Conservation (phyloP, 495 filamentous ascomycete species). For the Penicillium lagena region DNA sequence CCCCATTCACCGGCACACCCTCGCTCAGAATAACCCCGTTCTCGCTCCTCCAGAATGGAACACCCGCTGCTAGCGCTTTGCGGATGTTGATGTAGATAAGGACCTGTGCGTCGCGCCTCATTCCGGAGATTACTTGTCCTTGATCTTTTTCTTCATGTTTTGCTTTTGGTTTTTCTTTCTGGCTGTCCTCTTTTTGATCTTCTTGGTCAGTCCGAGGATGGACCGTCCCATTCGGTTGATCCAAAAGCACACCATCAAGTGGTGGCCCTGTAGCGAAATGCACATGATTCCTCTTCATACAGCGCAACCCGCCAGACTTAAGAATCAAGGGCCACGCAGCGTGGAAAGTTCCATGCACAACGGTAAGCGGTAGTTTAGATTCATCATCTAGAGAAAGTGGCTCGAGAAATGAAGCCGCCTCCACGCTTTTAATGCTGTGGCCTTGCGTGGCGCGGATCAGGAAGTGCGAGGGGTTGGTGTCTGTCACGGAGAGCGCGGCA, state of each 20-base stretch:
- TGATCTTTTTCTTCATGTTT: not conserved
- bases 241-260: slow-evolving; percentile 20
- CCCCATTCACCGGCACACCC: slow-evolving; percentile 22
- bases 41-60: slow-evolving; percentile 79
- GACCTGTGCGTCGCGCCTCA: slow-evolving; percentile 72
- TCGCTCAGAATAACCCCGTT: slow-evolving; percentile 68
- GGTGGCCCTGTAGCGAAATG: slow-evolving; percentile 75
- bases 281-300: slow-evolving; percentile 78
- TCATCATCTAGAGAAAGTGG: slow-evolving; percentile 47
- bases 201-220: not conserved
- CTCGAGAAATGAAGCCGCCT: slow-evolving; percentile 59
- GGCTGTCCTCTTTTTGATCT: too few relatives aligned
- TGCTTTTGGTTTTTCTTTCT: too few relatives aligned
- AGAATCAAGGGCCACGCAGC: slow-evolving; percentile 68
- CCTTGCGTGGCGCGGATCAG: slow-evolving; percentile 94
- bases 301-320: slow-evolving; percentile 63
- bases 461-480: slow-evolving; percentile 55
- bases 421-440: slow-evolving; percentile 60
- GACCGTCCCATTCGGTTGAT: slow-evolving; percentile 8
- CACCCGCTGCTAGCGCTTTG: slow-evolving; percentile 54
- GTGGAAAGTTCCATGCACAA: slow-evolving; percentile 86
- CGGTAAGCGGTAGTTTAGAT: slow-evolving; percentile 50
- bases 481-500: slow-evolving; percentile 22
- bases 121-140: slow-evolving; percentile 67
- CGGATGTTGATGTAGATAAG: slow-evolving; percentile 74